These are phyloP conservation scores for Thraustochytrium striatum DNA, from an alignment of 352 stramenopile genomes.

Conservation along the genomic window DNA sequence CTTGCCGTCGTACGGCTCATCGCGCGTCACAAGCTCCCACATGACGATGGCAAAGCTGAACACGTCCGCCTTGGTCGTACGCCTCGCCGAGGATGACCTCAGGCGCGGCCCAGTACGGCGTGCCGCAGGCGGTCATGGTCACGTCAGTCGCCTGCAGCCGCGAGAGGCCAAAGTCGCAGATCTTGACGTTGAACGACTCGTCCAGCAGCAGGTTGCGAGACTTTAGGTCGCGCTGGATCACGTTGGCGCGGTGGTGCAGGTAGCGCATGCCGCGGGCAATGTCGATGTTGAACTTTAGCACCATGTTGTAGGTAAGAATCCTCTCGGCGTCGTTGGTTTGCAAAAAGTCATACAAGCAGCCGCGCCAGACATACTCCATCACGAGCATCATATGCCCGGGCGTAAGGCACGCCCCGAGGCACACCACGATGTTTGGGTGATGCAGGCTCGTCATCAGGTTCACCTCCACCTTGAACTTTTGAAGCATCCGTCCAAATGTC, in stretches of 20 bases:
- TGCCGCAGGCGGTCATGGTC: constrained; percentile 51
- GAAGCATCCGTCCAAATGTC: constrained; percentile 47
- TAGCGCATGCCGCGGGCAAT: constrained; percentile 77
- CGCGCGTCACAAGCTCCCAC: constrained; percentile 82
- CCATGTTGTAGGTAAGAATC: constrained; percentile 37
- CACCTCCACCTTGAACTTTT: constrained; percentile 52
- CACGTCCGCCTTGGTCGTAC: constrained; percentile 86
- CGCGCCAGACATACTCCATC: constrained; percentile 50
- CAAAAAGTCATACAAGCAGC: constrained; percentile 51
- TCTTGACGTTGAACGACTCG: constrained; percentile 73
- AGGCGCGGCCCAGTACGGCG: constrained; percentile 56
- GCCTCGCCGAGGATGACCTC: constrained; percentile 60
- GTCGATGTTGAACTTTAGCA: constrained; percentile 48
- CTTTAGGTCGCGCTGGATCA: constrained; percentile 82
- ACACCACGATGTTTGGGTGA: constrained; percentile 55
- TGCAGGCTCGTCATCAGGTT: constrained; percentile 53
- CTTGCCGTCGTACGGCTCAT: constrained; percentile 75
- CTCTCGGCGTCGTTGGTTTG: constrained; percentile 18
- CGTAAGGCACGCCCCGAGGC: constrained; percentile 48
- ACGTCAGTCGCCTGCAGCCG: constrained; percentile 56
- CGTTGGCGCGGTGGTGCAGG: constrained; percentile 70
- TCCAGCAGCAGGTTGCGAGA: constrained; percentile 78
- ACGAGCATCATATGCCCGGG: constrained; percentile 51
- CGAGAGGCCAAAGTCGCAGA: constrained; percentile 78
- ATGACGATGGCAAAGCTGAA: constrained; percentile 87